These are phyloP conservation scores for Acanthamoeba culbertsoni DNA, from an alignment of 208 protist species.

Conservation along the genomic window DNA sequence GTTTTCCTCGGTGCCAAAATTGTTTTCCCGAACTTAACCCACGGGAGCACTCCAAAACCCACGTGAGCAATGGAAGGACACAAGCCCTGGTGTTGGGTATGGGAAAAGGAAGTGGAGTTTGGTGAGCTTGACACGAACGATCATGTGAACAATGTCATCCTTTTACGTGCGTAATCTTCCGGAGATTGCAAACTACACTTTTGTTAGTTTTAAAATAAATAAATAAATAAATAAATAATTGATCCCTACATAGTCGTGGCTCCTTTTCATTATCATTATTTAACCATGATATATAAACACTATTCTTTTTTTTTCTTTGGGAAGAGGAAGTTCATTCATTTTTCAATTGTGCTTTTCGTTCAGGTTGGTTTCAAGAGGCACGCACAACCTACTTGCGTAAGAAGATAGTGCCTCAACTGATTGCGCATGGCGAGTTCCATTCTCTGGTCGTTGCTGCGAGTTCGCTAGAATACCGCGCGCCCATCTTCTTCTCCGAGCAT, in stretches of 20 bases:
- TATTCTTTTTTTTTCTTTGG: neutral
- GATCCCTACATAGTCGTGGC: too few species aligned
- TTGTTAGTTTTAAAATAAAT: neutral
- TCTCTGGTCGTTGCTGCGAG: neutral
- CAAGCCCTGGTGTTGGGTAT: neutral
- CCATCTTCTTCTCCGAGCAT: neutral
- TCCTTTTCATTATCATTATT: neutral
- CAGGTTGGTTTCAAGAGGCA: neutral
- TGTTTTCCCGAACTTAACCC: too few species aligned
- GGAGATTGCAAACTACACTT: neutral
- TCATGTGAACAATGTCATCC: neutral
- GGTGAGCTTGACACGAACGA: neutral
- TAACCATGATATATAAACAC: neutral
- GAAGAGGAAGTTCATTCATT: too few species aligned
- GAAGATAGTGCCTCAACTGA: neutral
- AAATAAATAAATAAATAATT: too few species aligned
- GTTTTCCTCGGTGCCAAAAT: too few species aligned
- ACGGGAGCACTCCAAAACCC: too few species aligned
- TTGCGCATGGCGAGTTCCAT: neutral
- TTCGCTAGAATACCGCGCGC: neutral
- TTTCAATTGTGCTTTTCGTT: neutral
- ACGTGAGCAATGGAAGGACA: too few species aligned
- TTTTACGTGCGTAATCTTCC: neutral
- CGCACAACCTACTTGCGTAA: neutral
- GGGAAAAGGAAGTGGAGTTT: neutral